These are phyloP conservation scores for Emergomyces africanus DNA, from an alignment of 2,329 filamentous ascomycete genomes.

Conservation along the genomic window DNA sequence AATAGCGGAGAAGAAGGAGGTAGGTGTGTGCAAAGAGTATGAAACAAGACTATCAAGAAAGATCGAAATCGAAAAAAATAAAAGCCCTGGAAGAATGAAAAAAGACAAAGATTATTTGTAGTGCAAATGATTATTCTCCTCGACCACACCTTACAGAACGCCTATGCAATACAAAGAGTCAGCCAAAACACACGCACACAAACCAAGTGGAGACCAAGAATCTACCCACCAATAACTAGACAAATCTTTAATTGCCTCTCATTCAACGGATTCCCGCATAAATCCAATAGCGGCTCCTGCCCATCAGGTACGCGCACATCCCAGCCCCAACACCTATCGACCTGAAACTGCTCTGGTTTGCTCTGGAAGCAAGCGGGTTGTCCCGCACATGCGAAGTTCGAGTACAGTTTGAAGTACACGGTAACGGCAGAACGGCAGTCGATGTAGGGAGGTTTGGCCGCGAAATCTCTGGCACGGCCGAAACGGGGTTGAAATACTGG, in stretches of 20 bases:
- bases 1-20: neutral
- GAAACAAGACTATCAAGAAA: neutral
- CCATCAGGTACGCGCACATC: neutral
- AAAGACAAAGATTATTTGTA: neutral
- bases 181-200: neutral
- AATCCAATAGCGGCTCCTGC: neutral
- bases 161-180: neutral
- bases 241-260: neutral
- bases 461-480: neutral
- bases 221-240: neutral
- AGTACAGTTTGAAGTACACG: neutral
- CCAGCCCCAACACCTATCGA: constrained; percentile 1
- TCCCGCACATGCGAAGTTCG: neutral
- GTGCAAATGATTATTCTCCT: neutral
- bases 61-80: neutral
- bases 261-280: neutral
- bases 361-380: neutral
- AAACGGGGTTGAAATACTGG: neutral
- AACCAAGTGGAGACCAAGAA: neutral
- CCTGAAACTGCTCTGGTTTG: neutral
- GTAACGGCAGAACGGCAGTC: neutral
- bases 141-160: neutral
- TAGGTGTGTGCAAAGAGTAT: neutral
- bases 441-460: neutral
- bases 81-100: neutral